These are phyloP conservation scores for Wallacemonas sp. DNA, from an alignment of 208 protist genomes.

Conservation along the genomic window DNA sequence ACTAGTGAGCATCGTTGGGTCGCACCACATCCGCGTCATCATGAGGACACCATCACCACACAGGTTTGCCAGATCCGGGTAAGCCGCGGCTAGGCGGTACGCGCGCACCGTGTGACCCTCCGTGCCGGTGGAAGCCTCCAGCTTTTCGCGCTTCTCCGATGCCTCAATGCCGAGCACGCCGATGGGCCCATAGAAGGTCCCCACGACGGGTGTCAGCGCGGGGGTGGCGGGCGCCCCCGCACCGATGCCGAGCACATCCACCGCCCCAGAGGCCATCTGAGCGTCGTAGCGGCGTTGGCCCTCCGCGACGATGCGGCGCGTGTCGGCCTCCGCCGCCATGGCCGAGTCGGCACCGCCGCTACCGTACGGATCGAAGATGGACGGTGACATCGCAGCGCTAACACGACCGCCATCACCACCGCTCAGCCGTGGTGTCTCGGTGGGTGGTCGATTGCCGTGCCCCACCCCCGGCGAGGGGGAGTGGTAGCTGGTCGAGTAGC, in stretches of 20 bases:
- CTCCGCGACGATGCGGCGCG: background rate
- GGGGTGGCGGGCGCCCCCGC: background rate
- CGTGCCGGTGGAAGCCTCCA: conserved; percentile 19
- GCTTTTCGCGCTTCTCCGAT: conserved; percentile 15
- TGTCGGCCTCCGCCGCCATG: background rate
- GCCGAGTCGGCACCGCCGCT: background rate
- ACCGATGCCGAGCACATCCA: background rate
- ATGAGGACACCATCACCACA: conserved; percentile 11
- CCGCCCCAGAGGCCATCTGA: background rate
- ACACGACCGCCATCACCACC: background rate
- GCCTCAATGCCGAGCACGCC: conserved; percentile 30
- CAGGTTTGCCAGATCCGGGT: conserved; percentile 5
- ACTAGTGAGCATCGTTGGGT: conserved; percentile 20
- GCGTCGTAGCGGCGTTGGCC: background rate
- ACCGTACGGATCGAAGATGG: background rate
- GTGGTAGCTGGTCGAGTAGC: conserved; percentile 9
- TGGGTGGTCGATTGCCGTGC: too few species aligned
- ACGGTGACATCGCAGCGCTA: background rate
- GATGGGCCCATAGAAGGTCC: conserved; percentile 43
- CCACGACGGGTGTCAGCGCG: background rate
- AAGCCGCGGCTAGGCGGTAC: conserved; percentile 20
- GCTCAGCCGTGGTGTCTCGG: too few species aligned
- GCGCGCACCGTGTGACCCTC: conserved; percentile 23
- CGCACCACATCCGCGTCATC: conserved; percentile 39
- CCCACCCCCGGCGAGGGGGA: conserved; percentile 5